A percentile compares a stretch with the other conserved stretches of the same genome.
Evolutionary conservation across 768 basidiomycete genomes (phyloP).

Genomic region (Termitomyces heimii): DNA sequence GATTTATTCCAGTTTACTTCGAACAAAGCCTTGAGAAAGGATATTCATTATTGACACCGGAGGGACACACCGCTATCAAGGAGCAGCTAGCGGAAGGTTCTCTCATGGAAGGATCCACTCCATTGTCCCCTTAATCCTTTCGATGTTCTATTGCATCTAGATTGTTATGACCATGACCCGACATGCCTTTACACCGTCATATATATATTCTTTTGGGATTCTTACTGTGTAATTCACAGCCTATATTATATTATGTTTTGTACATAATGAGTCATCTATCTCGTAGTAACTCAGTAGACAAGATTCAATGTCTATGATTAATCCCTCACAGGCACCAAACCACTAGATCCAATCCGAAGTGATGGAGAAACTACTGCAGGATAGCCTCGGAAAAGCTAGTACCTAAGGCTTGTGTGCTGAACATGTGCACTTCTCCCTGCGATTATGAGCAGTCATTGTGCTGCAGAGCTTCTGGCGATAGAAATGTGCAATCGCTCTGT

Average conservation of each 20-base stretch:
- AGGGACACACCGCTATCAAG: conserved; percentile 66
- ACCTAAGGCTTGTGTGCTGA: too few species aligned
- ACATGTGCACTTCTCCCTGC: not conserved
- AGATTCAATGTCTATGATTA: not conserved
- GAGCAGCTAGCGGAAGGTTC: conserved; percentile 54
- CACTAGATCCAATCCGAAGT: not conserved
- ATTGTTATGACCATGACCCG: not conserved
- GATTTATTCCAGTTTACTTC: conserved; percentile 76
- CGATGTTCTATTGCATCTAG: not conserved
- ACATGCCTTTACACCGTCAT: not conserved
- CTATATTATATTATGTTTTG: not conserved
- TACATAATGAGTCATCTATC: not conserved
- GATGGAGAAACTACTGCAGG: not conserved
- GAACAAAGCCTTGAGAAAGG: conserved; percentile 64
- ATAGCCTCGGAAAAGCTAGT: too few species aligned
- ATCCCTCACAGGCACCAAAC: too few species aligned
- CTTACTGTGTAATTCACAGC: not conserved
- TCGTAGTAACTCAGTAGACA: not conserved
- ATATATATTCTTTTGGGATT: not conserved
- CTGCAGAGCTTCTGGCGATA: not conserved
- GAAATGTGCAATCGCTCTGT: too few species aligned
- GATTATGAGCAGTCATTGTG: not conserved
- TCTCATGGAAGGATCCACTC: conserved; percentile 19
- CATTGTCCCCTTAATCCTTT: not conserved
- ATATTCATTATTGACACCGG: conserved; percentile 58